Conservation (phyloP, 1,139 yeast genomes). For the Kodamaea sp. region DNA sequence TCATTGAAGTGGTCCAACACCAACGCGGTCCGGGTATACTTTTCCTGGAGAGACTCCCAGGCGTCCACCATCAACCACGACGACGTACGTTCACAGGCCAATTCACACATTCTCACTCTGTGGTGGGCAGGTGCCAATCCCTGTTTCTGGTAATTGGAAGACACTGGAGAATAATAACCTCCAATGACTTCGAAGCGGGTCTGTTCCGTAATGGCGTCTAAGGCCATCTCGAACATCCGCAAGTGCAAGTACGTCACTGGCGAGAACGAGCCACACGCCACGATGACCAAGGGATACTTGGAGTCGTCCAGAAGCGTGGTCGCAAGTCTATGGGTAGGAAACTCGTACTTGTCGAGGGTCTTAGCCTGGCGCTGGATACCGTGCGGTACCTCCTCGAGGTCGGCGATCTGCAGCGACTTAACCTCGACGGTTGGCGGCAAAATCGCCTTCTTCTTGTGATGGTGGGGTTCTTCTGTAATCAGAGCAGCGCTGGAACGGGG, state of each 20-base stretch:
- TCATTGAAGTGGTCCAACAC: conserved; percentile 96
- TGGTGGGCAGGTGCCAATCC: conserved; percentile 89
- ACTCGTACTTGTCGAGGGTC: conserved; percentile 61
- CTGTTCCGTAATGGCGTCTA: conserved; percentile 90
- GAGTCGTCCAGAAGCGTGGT: conserved; percentile 69
- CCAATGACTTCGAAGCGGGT: conserved; percentile 95
- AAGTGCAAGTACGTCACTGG: conserved; percentile 93
- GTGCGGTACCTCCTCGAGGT: conserved; percentile 93
- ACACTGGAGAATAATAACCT: conserved; percentile 96
- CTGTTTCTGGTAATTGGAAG: conserved; percentile 89
- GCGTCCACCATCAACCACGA: conserved; percentile 99
- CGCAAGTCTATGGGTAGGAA: conserved; percentile 85
- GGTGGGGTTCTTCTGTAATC: neutral
- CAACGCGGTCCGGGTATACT: conserved; percentile 90
- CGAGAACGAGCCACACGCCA: conserved; percentile 96
- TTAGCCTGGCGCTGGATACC: conserved; percentile 89
- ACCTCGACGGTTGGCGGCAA: conserved; percentile 52
- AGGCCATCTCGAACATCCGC: conserved; percentile 98
- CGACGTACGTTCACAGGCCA: conserved; percentile 95
- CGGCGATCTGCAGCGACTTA: conserved; percentile 77
- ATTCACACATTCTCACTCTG: conserved; percentile 95
- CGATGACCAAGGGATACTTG: conserved; percentile 87
- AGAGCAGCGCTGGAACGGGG: neutral
- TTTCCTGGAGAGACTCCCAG: conserved; percentile 94
- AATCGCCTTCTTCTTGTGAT: conserved; percentile 13